Conservation (phyloP, 352 stramenopile genomes). For the Phytopythium aichiense region DNA sequence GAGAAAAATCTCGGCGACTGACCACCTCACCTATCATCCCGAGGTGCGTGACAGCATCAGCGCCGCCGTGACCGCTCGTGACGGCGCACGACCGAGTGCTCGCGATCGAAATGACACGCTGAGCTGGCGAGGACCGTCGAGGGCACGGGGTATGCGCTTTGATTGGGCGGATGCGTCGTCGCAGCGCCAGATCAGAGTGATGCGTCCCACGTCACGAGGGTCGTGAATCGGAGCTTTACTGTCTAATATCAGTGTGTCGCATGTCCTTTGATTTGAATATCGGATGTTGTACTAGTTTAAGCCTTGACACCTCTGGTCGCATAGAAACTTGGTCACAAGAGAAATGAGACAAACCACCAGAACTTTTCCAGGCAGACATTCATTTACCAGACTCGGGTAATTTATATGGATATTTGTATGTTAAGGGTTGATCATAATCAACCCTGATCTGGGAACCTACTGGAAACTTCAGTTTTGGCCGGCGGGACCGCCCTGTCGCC, state of each 20-base stretch:
- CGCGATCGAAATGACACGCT: not conserved
- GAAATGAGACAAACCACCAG: conserved; percentile 7
- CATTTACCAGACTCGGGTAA: not conserved
- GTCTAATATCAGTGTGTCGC: conserved; percentile 1
- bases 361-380: not conserved
- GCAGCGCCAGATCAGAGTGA: not conserved
- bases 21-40: not conserved
- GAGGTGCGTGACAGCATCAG: not conserved
- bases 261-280: not conserved
- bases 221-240: too few species aligned
- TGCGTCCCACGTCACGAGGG: not conserved
- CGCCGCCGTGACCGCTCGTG: not conserved
- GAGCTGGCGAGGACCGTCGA: not conserved
- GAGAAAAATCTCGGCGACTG: not conserved
- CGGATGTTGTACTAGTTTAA: not conserved
- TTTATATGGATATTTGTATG: not conserved
- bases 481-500: not conserved
- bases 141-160: not conserved
- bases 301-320: not conserved
- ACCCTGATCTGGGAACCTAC: not conserved
- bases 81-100: not conserved
- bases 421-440: too few species aligned
- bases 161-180: not conserved
- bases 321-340: conserved; percentile 2
- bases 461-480: conserved; percentile 1